These are phyloP conservation scores for Termitomyces sp. DNA, from an alignment of 768 basidiomycete species.

Conservation along the genomic window DNA sequence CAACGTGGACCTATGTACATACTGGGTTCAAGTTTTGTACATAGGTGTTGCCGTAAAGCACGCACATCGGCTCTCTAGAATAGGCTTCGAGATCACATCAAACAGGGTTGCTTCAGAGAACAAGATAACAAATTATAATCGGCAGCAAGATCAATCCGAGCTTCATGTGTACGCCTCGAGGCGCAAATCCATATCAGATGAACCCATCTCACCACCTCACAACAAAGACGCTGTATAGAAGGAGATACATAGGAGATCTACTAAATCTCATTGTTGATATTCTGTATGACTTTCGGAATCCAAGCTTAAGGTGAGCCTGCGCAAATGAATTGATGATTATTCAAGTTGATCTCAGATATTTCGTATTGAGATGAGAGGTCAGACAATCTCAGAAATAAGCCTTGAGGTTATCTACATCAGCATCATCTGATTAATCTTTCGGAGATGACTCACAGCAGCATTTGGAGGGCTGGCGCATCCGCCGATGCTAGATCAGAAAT, in stretches of 20 bases:
- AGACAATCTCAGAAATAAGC: conserved; percentile 26
- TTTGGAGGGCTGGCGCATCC: conserved; percentile 71
- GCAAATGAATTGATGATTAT: not conserved
- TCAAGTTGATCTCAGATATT: not conserved
- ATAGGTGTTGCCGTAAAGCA: conserved; percentile 1
- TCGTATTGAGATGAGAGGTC: not conserved
- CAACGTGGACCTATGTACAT: conserved; percentile 8
- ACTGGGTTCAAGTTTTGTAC: not conserved
- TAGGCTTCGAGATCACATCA: conserved; percentile 3
- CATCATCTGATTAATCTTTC: not conserved
- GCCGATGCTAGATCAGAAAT: conserved; percentile 41
- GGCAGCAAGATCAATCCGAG: conserved; percentile 6
- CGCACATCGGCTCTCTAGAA: conserved; percentile 3
- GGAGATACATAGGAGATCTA: not conserved
- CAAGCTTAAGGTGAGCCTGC: conserved; percentile 3
- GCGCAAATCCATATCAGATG: conserved; percentile 8
- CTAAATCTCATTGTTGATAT: not conserved
- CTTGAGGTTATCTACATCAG: conserved; percentile 10
- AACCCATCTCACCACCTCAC: not conserved
- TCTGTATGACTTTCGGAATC: not conserved
- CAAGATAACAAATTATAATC: not conserved
- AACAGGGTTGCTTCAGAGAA: conserved; percentile 3
- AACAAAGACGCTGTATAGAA: not conserved
- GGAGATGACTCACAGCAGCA: conserved; percentile 49
- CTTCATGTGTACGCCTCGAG: conserved; percentile 7